Conservation (phyloP, 1,139 yeast species). For the Yamadazyma dushanensis region DNA sequence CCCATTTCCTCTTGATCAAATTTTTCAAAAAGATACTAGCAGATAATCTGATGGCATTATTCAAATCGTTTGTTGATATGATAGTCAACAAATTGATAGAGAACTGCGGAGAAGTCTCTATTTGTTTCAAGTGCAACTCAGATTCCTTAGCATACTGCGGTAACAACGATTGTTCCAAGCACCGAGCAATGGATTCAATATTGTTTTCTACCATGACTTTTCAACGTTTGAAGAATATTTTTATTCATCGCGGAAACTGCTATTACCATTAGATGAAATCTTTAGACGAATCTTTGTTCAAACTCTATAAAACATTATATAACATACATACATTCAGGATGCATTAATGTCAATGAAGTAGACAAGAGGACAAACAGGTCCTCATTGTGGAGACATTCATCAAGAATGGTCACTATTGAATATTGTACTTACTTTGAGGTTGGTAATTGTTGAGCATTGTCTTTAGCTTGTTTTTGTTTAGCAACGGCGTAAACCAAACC, state of each 20-base stretch:
- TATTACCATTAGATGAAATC: background rate
- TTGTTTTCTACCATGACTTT: conserved; percentile 34
- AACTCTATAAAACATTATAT: conserved; percentile 3
- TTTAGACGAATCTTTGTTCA: conserved; percentile 1
- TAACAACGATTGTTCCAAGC: conserved; percentile 50
- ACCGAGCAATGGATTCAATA: conserved; percentile 43
- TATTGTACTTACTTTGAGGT: conserved; percentile 6
- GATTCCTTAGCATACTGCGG: conserved; percentile 61
- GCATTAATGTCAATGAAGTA: background rate
- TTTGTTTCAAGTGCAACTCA: conserved; percentile 54
- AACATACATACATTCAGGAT: background rate
- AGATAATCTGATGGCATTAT: conserved; percentile 69
- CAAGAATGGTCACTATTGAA: background rate
- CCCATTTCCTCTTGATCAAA: conserved; percentile 81
- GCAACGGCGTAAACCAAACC: conserved; percentile 95
- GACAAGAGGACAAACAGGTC: background rate
- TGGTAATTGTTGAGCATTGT: conserved; percentile 45
- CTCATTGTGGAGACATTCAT: too few species aligned
- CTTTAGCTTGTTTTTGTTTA: conserved; percentile 67
- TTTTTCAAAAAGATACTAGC: conserved; percentile 92
- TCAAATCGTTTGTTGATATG: conserved; percentile 62
- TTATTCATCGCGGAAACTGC: background rate
- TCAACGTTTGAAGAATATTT: background rate
- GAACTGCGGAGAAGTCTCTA: conserved; percentile 73
- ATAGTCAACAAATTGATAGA: conserved; percentile 73